A percentile compares a stretch with the other conserved stretches of the same genome.
Conservation (phyloP, 306 rosid species). For the Cyamopsis tetragonoloba region DNA sequence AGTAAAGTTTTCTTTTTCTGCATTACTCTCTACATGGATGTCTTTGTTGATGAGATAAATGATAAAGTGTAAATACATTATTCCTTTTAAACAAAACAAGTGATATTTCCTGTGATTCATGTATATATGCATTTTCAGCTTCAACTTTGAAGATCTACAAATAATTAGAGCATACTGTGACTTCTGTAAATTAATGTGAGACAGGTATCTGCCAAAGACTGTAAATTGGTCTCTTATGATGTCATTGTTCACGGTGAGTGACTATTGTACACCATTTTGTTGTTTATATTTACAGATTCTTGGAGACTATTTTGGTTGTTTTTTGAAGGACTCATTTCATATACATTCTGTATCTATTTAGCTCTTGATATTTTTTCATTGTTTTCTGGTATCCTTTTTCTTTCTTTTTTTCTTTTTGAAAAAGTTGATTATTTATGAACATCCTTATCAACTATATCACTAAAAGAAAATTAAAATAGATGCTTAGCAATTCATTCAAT, state of each 20-base stretch:
- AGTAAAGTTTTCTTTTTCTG: slow-evolving; percentile 11
- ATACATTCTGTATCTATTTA: background rate
- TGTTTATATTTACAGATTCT: background rate
- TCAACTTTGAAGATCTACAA: background rate
- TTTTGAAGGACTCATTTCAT: background rate
- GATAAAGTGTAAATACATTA: background rate
- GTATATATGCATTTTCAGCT: background rate
- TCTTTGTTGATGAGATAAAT: slow-evolving; percentile 33
- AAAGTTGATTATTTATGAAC: background rate
- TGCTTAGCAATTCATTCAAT: background rate
- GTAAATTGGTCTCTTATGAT: slow-evolving; percentile 76
- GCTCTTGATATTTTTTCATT: background rate
- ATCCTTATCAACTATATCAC: background rate
- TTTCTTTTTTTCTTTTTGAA: background rate
- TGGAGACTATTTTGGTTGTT: background rate
- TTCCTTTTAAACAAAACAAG: slow-evolving; percentile 4
- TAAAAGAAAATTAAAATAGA: background rate
- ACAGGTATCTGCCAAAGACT: slow-evolving; percentile 70
- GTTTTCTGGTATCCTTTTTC: background rate
- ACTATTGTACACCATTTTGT: background rate
- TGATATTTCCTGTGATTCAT: background rate
- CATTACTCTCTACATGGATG: background rate
- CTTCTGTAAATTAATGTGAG: slow-evolving; percentile 27
- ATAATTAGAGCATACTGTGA: slow-evolving; percentile 15
- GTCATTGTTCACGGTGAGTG: slow-evolving; percentile 78